phyloP scores from a whole-genome alignment of 305 asterid species.

The Caryopteris hybrid region DNA sequence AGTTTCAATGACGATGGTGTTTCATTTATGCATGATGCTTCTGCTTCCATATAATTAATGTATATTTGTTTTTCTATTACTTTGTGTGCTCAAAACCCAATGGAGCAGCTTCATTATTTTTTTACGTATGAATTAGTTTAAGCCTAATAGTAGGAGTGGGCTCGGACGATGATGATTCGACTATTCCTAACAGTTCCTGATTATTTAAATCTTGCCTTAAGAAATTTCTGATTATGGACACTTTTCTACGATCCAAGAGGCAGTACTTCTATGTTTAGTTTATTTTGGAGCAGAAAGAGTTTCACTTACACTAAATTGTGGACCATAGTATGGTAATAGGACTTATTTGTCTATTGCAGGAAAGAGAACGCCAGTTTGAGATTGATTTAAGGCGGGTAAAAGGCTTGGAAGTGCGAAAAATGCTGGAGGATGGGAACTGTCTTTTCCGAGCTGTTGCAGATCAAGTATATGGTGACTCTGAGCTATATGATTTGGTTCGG shows the following conservation, averaged over 20 bases:
- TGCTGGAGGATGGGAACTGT: slow-evolving; percentile 97
- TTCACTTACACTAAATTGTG: slow-evolving; percentile 7
- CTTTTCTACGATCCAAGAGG: not conserved
- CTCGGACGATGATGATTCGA: not conserved
- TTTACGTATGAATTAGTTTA: slow-evolving; percentile 3
- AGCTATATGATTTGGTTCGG: slow-evolving; percentile 77
- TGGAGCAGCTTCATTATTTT: not conserved
- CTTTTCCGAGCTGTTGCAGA: slow-evolving; percentile 99
- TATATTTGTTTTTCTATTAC: slow-evolving; percentile 10
- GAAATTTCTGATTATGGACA: not conserved
- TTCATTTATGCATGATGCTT: not conserved
- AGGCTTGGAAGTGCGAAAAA: slow-evolving; percentile 91
- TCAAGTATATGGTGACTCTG: slow-evolving; percentile 99
- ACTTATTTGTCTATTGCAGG: slow-evolving; percentile 46
- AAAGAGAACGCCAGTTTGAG: slow-evolving; percentile 90
- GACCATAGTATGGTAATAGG: not conserved
- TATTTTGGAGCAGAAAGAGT: slow-evolving; percentile 10
- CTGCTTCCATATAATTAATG: not conserved
- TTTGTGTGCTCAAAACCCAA: not conserved
- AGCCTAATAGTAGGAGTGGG: not conserved
- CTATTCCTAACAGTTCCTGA: slow-evolving; percentile 3
- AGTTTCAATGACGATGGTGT: not conserved
- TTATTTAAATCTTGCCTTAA: not conserved
- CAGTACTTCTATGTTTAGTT: slow-evolving; percentile 9
- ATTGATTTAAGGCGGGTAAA: slow-evolving; percentile 76